These are phyloP conservation scores for Penicillium verrucosum DNA, from an alignment of 2,329 filamentous ascomycete species.

Conservation along the genomic window DNA sequence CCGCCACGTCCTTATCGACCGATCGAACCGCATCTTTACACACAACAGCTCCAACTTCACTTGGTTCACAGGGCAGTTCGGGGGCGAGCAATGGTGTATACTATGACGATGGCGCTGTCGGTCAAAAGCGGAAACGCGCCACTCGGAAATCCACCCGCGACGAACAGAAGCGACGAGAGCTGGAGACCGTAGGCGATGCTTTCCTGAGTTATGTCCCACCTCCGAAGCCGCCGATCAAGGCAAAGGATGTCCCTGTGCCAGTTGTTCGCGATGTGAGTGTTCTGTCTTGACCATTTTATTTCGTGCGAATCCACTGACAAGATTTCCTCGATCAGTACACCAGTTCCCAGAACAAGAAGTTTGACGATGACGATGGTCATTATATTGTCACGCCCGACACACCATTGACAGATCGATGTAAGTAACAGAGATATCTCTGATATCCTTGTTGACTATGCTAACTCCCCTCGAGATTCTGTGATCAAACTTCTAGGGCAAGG, in stretches of 20 bases:
- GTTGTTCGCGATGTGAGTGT: constrained; percentile 57
- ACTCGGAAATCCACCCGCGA: constrained; percentile 77
- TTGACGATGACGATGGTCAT: constrained; percentile 95
- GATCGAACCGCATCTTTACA: constrained; percentile 80
- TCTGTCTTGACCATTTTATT: neutral
- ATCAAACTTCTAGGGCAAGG: constrained; percentile 88
- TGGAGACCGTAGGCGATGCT: constrained; percentile 67
- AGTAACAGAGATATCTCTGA: constrained; percentile 39
- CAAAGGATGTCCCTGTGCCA: constrained; percentile 68
- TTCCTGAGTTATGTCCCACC: constrained; percentile 81
- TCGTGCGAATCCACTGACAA: constrained; percentile 11
- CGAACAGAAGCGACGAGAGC: constrained; percentile 74
- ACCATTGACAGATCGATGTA: constrained; percentile 84
- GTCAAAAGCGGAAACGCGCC: constrained; percentile 83
- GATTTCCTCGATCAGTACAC: constrained; percentile 38
- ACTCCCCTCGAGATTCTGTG: constrained; percentile 67
- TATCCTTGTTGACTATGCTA: constrained; percentile 1
- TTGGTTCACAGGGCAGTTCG: constrained; percentile 62
- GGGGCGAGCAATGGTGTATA: constrained; percentile 55
- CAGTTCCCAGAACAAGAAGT: constrained; percentile 60
- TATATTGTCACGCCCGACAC: constrained; percentile 90
- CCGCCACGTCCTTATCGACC: constrained; percentile 71
- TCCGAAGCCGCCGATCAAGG: constrained; percentile 84
- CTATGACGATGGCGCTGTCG: constrained; percentile 65
- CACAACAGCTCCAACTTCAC: constrained; percentile 84